These are phyloP conservation scores for Aspergillus sp. DNA, from an alignment of 2,329 filamentous ascomycete species.

Conservation along the genomic window DNA sequence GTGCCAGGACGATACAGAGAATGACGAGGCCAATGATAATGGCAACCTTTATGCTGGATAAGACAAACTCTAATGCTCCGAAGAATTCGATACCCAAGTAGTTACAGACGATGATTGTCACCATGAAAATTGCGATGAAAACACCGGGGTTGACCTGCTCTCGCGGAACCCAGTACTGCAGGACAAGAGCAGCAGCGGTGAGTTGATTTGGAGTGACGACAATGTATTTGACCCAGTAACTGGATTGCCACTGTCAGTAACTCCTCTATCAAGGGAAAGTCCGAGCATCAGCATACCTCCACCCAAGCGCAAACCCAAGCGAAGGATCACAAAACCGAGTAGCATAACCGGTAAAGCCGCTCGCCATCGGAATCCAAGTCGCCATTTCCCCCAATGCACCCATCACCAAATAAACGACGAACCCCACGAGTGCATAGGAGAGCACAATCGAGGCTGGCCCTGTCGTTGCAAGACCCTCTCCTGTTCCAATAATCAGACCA, in stretches of 20 bases:
- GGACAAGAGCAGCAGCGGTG: constrained; percentile 72
- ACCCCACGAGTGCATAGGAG: constrained; percentile 1
- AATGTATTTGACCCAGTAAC: constrained; percentile 69
- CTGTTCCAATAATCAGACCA: constrained; percentile 1
- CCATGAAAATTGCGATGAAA: constrained; percentile 68
- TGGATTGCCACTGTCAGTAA: constrained; percentile 12
- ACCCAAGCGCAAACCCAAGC: constrained; percentile 5
- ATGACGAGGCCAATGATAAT: constrained; percentile 64
- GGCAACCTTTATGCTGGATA: constrained; percentile 62
- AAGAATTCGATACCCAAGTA: constrained; percentile 67
- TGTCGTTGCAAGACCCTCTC: neutral
- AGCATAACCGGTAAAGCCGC: constrained; percentile 4
- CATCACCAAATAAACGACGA: constrained; percentile 1
- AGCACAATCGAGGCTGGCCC: constrained; percentile 2
- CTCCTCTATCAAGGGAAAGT: neutral
- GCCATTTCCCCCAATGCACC: constrained; percentile 3
- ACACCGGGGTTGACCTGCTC: constrained; percentile 70
- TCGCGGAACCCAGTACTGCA: constrained; percentile 68
- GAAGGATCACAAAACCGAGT: constrained; percentile 1
- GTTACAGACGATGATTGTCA: constrained; percentile 61
- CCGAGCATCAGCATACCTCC: constrained; percentile 2
- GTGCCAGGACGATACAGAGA: constrained; percentile 58
- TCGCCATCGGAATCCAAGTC: constrained; percentile 1
- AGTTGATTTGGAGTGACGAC: constrained; percentile 82
- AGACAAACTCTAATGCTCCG: constrained; percentile 61